Evolutionary conservation across 1,284 basidiomycete species (phyloP).

Genomic region (Prillingera fragicola): DNA sequence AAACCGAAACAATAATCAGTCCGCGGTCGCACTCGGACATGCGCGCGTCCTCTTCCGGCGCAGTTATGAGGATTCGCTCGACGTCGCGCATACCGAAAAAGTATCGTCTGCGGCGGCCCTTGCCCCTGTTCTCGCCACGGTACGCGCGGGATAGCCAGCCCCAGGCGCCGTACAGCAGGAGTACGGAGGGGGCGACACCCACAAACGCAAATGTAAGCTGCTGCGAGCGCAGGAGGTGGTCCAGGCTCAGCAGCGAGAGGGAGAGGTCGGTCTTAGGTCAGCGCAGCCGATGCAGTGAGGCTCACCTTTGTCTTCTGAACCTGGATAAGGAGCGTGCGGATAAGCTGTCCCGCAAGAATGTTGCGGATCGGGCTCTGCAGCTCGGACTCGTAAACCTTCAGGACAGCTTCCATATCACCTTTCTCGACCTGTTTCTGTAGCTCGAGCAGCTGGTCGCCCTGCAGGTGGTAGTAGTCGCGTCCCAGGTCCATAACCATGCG

Average conservation of each 20-base stretch:
- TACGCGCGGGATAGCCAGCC: conserved; percentile 56
- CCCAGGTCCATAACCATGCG: conserved; percentile 86
- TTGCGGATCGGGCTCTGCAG: conserved; percentile 78
- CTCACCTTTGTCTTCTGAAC: conserved; percentile 91
- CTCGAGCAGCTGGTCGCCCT: conserved; percentile 57
- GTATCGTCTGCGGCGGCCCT: conserved; percentile 44
- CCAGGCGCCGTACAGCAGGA: conserved; percentile 66
- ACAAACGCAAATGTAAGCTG: conserved; percentile 97
- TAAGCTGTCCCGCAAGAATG: conserved; percentile 70
- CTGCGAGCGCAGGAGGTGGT: conserved; percentile 88
- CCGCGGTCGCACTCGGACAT: conserved; percentile 49
- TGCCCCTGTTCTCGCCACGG: conserved; percentile 48
- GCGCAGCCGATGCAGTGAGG: too few relatives aligned
- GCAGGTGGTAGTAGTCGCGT: conserved; percentile 59
- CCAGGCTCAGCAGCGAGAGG: conserved; percentile 71
- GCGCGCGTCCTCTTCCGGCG: conserved; percentile 37
- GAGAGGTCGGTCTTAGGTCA: conserved; percentile 82
- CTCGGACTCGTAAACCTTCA: conserved; percentile 86
- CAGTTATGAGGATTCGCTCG: conserved; percentile 59
- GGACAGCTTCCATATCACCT: conserved; percentile 83
- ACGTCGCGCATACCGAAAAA: conserved; percentile 54
- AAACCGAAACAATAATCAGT: conserved; percentile 50
- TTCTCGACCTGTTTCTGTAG: conserved; percentile 64
- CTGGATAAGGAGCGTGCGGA: conserved; percentile 85
- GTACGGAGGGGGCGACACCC: conserved; percentile 84